Evolutionary conservation across 495 filamentous ascomycete species (phyloP).

Genomic region (Neurospora sp.): DNA sequence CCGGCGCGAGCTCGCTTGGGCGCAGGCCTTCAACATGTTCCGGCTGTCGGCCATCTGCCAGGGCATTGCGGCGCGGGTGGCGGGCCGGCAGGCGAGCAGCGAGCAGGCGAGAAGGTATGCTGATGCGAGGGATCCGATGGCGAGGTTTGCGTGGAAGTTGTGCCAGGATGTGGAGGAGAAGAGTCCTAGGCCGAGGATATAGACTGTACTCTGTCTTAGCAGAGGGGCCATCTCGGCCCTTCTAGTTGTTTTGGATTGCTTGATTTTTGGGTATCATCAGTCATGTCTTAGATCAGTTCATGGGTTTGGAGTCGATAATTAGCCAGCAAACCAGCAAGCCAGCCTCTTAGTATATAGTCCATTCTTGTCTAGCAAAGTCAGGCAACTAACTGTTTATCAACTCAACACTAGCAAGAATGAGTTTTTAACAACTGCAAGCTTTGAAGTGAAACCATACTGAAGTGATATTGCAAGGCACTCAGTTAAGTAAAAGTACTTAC

Average conservation of each 20-base stretch:
- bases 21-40: constrained; percentile 48
- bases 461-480: not conserved
- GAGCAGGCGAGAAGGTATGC: constrained; percentile 65
- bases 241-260: not conserved
- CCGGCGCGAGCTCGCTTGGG: constrained; percentile 70
- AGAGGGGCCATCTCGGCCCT: not conserved
- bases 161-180: not conserved
- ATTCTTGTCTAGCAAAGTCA: not conserved
- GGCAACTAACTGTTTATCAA: not conserved
- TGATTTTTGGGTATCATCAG: not conserved
- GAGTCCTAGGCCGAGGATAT: not conserved
- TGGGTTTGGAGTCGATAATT: not conserved
- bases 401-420: not conserved
- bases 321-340: not conserved
- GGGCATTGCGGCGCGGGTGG: constrained; percentile 81
- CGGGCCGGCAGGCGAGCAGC: constrained; percentile 82
- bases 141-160: constrained; percentile 64
- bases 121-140: constrained; percentile 53
- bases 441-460: not conserved
- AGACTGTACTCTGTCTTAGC: not conserved
- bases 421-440: not conserved
- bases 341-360: not conserved
- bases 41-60: constrained; percentile 76
- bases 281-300: not conserved
- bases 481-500: not conserved